These are phyloP conservation scores for Ceratobasidium sp. DNA, from an alignment of 1,284 basidiomycete species.

Conservation along the genomic window DNA sequence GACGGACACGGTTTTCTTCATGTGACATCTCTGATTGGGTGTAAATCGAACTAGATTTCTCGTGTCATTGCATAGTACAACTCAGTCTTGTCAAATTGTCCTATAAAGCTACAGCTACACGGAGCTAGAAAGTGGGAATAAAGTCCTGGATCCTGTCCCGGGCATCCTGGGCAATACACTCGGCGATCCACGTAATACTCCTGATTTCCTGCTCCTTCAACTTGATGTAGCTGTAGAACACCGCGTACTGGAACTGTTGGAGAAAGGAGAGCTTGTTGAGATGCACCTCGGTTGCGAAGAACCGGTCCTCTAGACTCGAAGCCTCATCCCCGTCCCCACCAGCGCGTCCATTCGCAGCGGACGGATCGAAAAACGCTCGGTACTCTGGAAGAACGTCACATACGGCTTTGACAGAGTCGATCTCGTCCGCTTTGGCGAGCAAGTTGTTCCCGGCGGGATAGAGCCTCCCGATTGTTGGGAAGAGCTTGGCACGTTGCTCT, in stretches of 20 bases:
- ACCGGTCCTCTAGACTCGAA: slow-evolving; percentile 89
- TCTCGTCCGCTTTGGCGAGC: slow-evolving; percentile 93
- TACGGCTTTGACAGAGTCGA: slow-evolving; percentile 91
- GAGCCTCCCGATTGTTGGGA: slow-evolving; percentile 92
- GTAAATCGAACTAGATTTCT: too few relatives aligned
- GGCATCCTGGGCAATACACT: slow-evolving; percentile 96
- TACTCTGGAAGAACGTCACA: slow-evolving; percentile 94
- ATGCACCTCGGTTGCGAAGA: slow-evolving; percentile 95
- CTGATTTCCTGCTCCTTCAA: slow-evolving; percentile 99
- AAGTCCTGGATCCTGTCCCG: slow-evolving; percentile 93
- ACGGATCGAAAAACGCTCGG: slow-evolving; percentile 85
- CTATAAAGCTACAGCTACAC: background rate
- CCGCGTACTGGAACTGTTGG: slow-evolving; percentile 93
- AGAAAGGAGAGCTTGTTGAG: slow-evolving; percentile 94
- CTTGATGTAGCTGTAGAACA: slow-evolving; percentile 95
- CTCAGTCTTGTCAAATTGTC: background rate
- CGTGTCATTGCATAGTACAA: too few relatives aligned
- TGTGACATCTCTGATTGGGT: too few relatives aligned
- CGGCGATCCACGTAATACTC: slow-evolving; percentile 97
- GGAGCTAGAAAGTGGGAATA: slow-evolving; percentile 80
- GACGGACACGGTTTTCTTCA: too few relatives aligned
- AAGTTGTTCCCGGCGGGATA: slow-evolving; percentile 97
- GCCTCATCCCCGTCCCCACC: slow-evolving; percentile 68
- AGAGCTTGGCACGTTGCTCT: slow-evolving; percentile 95
- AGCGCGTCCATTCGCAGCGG: slow-evolving; percentile 53